A percentile compares a stretch with the other conserved stretches of the same genome.
These are phyloP conservation scores for Oenanthe javanica DNA, from an alignment of 140 eudicot species.

Conservation along the genomic window DNA sequence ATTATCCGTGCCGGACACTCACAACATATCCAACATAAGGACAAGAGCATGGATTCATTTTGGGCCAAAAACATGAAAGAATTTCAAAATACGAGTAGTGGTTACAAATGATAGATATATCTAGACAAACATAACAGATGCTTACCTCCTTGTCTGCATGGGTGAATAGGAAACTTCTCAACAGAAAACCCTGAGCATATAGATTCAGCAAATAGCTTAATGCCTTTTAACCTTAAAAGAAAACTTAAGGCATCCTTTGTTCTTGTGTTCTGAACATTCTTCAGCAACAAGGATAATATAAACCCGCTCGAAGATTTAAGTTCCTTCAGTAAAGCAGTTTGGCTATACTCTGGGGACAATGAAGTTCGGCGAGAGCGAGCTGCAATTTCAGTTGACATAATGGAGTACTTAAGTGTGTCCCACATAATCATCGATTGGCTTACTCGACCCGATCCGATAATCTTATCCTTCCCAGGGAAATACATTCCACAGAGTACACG, in stretches of 20 bases:
- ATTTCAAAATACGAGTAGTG: background rate
- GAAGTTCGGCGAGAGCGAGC: constrained; percentile 60
- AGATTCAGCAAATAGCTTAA: constrained; percentile 71
- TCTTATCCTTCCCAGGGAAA: constrained; percentile 52
- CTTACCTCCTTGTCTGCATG: constrained; percentile 47
- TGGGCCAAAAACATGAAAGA: background rate
- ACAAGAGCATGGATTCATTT: background rate
- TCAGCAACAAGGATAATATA: constrained; percentile 65
- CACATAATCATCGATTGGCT: constrained; percentile 74
- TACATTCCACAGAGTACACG: constrained; percentile 59
- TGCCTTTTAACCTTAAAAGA: constrained; percentile 61
- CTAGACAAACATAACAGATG: background rate
- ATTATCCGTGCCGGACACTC: background rate
- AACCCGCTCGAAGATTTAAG: constrained; percentile 75
- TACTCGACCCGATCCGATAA: constrained; percentile 58
- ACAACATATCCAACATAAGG: background rate
- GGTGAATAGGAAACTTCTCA: constrained; percentile 26
- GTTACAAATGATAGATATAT: background rate
- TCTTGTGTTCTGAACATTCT: constrained; percentile 52
- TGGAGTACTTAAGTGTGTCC: constrained; percentile 90
- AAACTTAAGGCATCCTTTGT: constrained; percentile 39
- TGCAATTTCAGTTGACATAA: constrained; percentile 81
- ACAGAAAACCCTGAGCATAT: constrained; percentile 43
- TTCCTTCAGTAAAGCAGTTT: constrained; percentile 53
- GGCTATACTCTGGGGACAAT: constrained; percentile 43